Conservation (phyloP, 371 early-diverging fungal genomes). For the Coemansia sp. region DNA sequence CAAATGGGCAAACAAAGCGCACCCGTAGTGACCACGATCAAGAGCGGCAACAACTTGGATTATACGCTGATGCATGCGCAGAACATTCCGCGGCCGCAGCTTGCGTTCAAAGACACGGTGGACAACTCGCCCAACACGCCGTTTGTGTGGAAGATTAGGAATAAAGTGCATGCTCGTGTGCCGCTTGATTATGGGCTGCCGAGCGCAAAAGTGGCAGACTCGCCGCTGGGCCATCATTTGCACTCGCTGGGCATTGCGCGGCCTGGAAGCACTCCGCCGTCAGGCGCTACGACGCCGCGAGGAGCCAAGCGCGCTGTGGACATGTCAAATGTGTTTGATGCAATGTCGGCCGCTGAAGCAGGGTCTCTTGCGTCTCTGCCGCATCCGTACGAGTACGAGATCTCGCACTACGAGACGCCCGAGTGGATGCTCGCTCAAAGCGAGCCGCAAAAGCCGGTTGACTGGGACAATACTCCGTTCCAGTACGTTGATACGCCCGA, state of each 20-base stretch:
- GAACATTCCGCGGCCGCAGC: conserved; percentile 81
- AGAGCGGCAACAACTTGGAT: neutral
- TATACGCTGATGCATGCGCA: conserved; percentile 61
- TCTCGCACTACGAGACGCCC: conserved; percentile 75
- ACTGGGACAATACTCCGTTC: conserved; percentile 45
- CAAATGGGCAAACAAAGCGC: conserved; percentile 51
- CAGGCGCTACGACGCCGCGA: conserved; percentile 18
- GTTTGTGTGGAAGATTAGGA: conserved; percentile 72
- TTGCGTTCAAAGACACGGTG: conserved; percentile 77
- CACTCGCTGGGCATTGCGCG: conserved; percentile 43
- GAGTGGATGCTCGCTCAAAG: conserved; percentile 59
- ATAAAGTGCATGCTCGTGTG: conserved; percentile 78
- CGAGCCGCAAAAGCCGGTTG: conserved; percentile 12
- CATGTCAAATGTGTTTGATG: conserved; percentile 76
- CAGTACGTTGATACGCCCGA: conserved; percentile 40
- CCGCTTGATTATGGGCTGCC: conserved; percentile 68
- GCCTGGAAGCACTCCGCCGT: conserved; percentile 8
- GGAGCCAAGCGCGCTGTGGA: conserved; percentile 9
- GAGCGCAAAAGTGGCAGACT: conserved; percentile 14
- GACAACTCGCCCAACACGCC: conserved; percentile 79
- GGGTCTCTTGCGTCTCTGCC: conserved; percentile 51
- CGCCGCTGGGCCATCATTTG: conserved; percentile 39
- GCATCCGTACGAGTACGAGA: conserved; percentile 94
- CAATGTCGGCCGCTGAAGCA: neutral
- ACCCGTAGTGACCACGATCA: conserved; percentile 60